Conservation (phyloP, 768 basidiomycete species). For the Postia placenta region DNA sequence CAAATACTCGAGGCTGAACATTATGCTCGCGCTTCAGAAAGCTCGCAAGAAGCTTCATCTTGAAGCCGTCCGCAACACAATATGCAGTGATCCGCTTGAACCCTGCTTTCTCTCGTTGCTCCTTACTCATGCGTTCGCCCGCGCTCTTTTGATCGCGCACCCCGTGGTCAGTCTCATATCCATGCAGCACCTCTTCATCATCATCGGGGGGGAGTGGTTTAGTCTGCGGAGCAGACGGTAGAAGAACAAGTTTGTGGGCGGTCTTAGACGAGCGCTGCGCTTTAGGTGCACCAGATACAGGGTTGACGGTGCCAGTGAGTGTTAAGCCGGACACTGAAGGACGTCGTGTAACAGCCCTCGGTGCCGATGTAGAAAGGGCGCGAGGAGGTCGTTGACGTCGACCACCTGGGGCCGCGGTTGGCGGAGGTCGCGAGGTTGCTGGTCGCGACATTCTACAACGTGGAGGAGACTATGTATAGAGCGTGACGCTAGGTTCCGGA, state of each 20-base stretch:
- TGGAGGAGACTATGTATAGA: no score
- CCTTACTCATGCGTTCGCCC: constrained; percentile 86
- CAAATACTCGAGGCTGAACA: constrained; percentile 78
- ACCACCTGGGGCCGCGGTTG: constrained; percentile 2
- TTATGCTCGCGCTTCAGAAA: constrained; percentile 94
- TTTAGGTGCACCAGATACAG: constrained; percentile 32
- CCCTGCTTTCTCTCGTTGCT: constrained; percentile 74
- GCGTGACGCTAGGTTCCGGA: no score
- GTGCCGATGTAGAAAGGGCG: not conserved
- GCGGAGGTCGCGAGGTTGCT: not conserved
- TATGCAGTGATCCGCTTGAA: constrained; percentile 85
- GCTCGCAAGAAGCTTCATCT: constrained; percentile 75
- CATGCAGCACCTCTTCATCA: constrained; percentile 44
- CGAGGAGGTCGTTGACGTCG: constrained; percentile 10
- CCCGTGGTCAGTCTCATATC: constrained; percentile 61
- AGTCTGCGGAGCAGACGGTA: constrained; percentile 88
- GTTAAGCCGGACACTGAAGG: constrained; percentile 26
- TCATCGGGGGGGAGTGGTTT: constrained; percentile 48
- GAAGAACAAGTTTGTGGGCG: constrained; percentile 82
- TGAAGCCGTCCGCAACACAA: constrained; percentile 79
- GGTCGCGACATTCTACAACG: constrained; percentile 4
- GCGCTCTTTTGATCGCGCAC: constrained; percentile 76
- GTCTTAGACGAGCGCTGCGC: constrained; percentile 84
- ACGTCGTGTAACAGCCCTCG: constrained; percentile 18
- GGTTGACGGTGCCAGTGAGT: constrained; percentile 18